Evolutionary conservation across 495 filamentous ascomycete species (phyloP).

Genomic region (Letharia columbiana): DNA sequence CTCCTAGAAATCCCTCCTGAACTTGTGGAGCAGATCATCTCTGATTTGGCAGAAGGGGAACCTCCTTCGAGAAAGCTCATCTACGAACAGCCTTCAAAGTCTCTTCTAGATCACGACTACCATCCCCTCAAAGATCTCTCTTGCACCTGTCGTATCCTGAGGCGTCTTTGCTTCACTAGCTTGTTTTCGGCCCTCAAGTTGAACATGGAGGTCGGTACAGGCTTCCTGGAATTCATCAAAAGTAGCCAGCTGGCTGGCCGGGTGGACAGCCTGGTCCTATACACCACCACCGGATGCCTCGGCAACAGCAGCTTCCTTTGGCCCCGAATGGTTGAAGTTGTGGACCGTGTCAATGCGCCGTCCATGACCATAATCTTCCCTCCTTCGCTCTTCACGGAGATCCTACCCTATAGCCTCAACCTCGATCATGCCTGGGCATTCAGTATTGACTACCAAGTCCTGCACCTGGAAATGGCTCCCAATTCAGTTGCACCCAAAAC

Average conservation of each 20-base stretch:
- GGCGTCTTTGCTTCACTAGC: neutral
- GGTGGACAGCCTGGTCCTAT: neutral
- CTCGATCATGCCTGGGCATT: slow-evolving; percentile 15
- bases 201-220: neutral
- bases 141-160: neutral
- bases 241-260: neutral
- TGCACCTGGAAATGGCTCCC: neutral
- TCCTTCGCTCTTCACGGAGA: neutral
- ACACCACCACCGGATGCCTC: neutral
- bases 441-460: slow-evolving; percentile 11
- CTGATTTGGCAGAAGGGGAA: neutral
- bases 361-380: neutral
- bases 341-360: neutral
- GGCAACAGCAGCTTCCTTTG: neutral
- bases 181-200: slow-evolving; percentile 5
- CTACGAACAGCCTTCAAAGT: slow-evolving; percentile 7
- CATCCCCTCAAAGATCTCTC: slow-evolving; percentile 9
- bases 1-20: slow-evolving; percentile 15
- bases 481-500: neutral
- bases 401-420: slow-evolving; percentile 6
- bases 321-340: neutral
- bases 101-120: neutral
- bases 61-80: slow-evolving; percentile 1
- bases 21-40: slow-evolving; percentile 18
- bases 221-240: neutral